Evolutionary conservation across 2,329 filamentous ascomycete genomes (phyloP).

Genomic region (Talaromyces verruculosus): DNA sequence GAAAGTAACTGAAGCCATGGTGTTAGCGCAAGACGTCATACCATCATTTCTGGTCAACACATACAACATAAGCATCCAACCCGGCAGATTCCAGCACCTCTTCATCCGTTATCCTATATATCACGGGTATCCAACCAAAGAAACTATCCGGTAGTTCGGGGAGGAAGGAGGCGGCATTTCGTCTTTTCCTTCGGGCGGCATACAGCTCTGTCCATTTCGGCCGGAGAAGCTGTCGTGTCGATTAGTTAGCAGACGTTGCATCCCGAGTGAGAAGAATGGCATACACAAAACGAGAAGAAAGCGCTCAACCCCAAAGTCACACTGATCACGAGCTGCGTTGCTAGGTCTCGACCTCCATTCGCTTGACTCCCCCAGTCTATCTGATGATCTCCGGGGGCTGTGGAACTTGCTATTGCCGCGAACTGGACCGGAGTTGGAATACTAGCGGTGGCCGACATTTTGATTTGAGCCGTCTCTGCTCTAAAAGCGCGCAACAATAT

Average conservation of each 20-base stretch:
- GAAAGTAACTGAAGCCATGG: slow-evolving; percentile 65
- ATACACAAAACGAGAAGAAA: slow-evolving; percentile 49
- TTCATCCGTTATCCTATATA: slow-evolving; percentile 83
- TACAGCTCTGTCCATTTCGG: slow-evolving; percentile 92
- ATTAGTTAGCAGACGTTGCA: background rate
- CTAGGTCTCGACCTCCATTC: slow-evolving; percentile 39
- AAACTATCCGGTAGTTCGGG: slow-evolving; percentile 80
- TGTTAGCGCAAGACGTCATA: background rate
- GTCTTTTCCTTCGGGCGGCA: slow-evolving; percentile 78
- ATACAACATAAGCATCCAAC: slow-evolving; percentile 87
- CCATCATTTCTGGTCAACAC: slow-evolving; percentile 31
- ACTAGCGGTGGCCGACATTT: background rate
- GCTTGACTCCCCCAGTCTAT: slow-evolving; percentile 33
- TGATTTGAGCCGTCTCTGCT: background rate
- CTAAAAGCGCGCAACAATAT: background rate
- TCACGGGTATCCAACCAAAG: slow-evolving; percentile 87
- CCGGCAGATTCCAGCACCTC: slow-evolving; percentile 87
- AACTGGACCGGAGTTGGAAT: background rate
- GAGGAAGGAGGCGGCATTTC: slow-evolving; percentile 63
- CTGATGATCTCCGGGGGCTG: slow-evolving; percentile 10
- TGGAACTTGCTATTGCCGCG: slow-evolving; percentile 3
- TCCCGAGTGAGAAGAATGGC: slow-evolving; percentile 21
- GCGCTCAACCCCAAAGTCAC: slow-evolving; percentile 44
- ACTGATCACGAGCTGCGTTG: slow-evolving; percentile 48
- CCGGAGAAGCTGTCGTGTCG: slow-evolving; percentile 64